Conservation (phyloP, 2,329 filamentous ascomycete species). For the Fusarium sambucinum region DNA sequence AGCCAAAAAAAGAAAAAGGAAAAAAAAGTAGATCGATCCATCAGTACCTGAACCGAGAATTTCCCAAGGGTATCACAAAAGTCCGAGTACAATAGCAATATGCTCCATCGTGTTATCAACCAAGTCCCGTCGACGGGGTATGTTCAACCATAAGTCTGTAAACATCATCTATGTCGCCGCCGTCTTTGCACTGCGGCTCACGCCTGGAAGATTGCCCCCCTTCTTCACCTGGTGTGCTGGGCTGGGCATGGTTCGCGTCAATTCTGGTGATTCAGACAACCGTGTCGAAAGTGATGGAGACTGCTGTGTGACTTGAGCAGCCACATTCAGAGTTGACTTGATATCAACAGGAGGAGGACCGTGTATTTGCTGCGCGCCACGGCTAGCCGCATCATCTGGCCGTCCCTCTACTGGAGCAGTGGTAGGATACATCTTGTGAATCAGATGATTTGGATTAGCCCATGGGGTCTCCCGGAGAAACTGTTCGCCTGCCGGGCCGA, state of each 20-base stretch:
- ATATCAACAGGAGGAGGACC: conserved; percentile 35
- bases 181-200: conserved; percentile 53
- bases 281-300: conserved; percentile 48
- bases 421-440: conserved; percentile 66
- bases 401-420: conserved; percentile 27
- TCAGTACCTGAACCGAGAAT: conserved; percentile 44
- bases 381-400: conserved; percentile 23
- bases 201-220: conserved; percentile 49
- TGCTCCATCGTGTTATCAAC: conserved; percentile 42
- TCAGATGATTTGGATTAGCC: conserved; percentile 89
- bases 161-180: conserved; percentile 49
- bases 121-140: conserved; percentile 31
- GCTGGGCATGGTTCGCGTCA: conserved; percentile 55
- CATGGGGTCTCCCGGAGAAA: conserved; percentile 91
- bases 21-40: conserved; percentile 27
- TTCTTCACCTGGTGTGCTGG: conserved; percentile 52
- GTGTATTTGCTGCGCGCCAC: conserved; percentile 41
- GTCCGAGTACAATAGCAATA: conserved; percentile 50
- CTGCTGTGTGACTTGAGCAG: conserved; percentile 42
- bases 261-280: conserved; percentile 59
- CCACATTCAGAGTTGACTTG: conserved; percentile 45
- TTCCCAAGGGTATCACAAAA: conserved; percentile 56
- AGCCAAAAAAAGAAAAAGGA: conserved; percentile 26
- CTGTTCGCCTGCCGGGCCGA: conserved; percentile 81
- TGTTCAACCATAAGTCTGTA: conserved; percentile 24